A percentile compares a stretch with the other conserved stretches of the same genome.
Evolutionary conservation across 2,329 filamentous ascomycete species (phyloP).

Genomic region (Colletotrichum sp.): DNA sequence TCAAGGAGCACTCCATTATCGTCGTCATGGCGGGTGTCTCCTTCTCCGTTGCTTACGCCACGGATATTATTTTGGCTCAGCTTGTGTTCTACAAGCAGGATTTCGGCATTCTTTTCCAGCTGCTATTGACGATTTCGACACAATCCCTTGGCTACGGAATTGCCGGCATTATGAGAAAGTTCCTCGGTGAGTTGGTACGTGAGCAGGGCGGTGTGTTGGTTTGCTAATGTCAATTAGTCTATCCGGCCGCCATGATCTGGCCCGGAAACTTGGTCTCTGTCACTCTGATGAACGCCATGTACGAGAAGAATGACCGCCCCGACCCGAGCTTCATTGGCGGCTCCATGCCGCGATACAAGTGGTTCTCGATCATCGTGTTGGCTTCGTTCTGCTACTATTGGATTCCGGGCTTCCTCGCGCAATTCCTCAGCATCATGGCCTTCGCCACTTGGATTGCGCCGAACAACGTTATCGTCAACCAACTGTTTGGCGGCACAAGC

Average conservation of each 20-base stretch:
- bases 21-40: slow-evolving; percentile 75
- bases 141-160: slow-evolving; percentile 75
- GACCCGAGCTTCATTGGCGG: slow-evolving; percentile 66
- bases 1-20: slow-evolving; percentile 74
- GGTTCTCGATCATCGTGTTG: slow-evolving; percentile 64
- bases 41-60: slow-evolving; percentile 74
- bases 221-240: slow-evolving; percentile 42
- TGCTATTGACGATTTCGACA: slow-evolving; percentile 70
- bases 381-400: slow-evolving; percentile 71
- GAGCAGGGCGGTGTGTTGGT: not conserved
- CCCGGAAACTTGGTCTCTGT: slow-evolving; percentile 70
- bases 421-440: slow-evolving; percentile 73
- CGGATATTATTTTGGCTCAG: slow-evolving; percentile 76
- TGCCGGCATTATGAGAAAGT: slow-evolving; percentile 70
- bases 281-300: slow-evolving; percentile 74
- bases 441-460: slow-evolving; percentile 77
- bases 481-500: slow-evolving; percentile 73
- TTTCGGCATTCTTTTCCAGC: slow-evolving; percentile 70
- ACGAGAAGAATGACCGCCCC: slow-evolving; percentile 60
- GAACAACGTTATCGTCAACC: slow-evolving; percentile 71
- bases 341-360: slow-evolving; percentile 67
- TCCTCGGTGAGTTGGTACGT: slow-evolving; percentile 51
- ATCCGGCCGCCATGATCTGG: slow-evolving; percentile 78
- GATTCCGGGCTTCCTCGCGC: slow-evolving; percentile 72
- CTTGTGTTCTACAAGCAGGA: slow-evolving; percentile 74